Evolutionary conservation across 805 yeast genomes (phyloP), one percentile per base, ranked within the genome.

Genomic region (Zygoascus biomembranicola): DNA sequence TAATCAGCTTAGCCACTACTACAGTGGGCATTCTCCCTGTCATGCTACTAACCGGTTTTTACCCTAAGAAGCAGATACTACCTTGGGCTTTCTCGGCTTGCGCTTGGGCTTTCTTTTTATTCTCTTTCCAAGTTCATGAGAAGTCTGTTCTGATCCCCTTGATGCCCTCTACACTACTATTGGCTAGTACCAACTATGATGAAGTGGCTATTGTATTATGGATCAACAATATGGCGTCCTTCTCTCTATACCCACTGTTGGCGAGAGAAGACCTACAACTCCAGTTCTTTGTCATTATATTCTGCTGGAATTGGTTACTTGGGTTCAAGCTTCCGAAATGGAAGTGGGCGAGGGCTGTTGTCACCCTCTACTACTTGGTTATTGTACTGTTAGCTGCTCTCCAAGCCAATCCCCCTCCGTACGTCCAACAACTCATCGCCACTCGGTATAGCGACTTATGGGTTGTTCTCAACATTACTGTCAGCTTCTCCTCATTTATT

Each of bases 91-190:
- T 94, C 50, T 80, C 90, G 1, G 82, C 88, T 0, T 82, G 92
- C 54, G 82, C 99, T 0, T 78, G 94, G 82, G 84, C 95, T 0
- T 94, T 94, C 65, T 94, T 77, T 67, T 73, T 94, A 51, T 94
- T 94, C 66, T 85, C 96, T 32, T 94, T 89, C 73, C 98, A 92
- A 67, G 98, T 94, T 4, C 99, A 94, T 66, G 98, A 94, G 69
- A 94, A 94, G 70, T 80, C 94, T 0, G 90, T 94, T 14, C 71
- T 94, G 55, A 78, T 94, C 2, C 98, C 99, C 0, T 74, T 94
- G 59, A 66, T 94, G 61, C 98, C 98, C 5, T 79, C 89, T 10
- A 81, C 94, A 0, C 71, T 94, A 52, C 69, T 90, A 8, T 72
- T 79, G 59, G 73, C 80, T 47, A 71, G 76, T 32, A 39, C 62